phyloP scores from a whole-genome alignment of 2,329 filamentous ascomycete species.

The Huntiella omanensis region DNA sequence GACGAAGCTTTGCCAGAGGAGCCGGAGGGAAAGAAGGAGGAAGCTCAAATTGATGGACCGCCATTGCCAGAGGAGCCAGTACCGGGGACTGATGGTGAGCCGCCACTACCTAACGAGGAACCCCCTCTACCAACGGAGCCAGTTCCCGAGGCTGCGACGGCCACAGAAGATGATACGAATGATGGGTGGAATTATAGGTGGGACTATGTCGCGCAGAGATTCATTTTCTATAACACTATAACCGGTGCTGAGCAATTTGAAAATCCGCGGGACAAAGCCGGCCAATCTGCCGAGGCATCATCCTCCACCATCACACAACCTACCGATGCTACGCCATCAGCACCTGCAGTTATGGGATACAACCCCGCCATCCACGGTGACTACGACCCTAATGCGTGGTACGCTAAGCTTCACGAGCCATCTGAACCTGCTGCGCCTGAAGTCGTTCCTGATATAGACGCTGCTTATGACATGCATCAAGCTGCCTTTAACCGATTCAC shows the following conservation, averaged over 20 bases:
- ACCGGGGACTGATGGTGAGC: neutral
- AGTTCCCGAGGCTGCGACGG: neutral
- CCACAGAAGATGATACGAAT: conserved; percentile 19
- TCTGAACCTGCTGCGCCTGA: conserved; percentile 14
- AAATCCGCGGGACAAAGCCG: conserved; percentile 44
- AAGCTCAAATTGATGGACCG: neutral
- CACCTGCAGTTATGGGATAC: conserved; percentile 39
- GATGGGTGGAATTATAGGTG: conserved; percentile 69
- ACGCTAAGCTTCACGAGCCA: conserved; percentile 42
- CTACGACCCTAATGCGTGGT: conserved; percentile 92
- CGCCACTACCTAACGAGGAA: conserved; percentile 6
- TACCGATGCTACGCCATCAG: conserved; percentile 16
- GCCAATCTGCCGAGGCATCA: neutral
- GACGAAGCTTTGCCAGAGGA: conserved; percentile 33
- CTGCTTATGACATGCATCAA: conserved; percentile 29
- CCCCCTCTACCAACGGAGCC: conserved; percentile 11
- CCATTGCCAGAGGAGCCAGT: conserved; percentile 6
- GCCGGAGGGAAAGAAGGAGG: neutral
- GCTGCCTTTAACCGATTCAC: conserved; percentile 77
- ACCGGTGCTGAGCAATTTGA: conserved; percentile 65
- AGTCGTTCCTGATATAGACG: conserved; percentile 17
- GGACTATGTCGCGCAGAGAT: conserved; percentile 49
- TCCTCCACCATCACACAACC: conserved; percentile 18
- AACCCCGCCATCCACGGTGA: conserved; percentile 91
- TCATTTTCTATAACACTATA: conserved; percentile 72